Percentiles rank a stretch among this genome's conserved stretches.
Conservation (phyloP, 139 green algal genomes). For the Raphidocelis subcapitata region DNA sequence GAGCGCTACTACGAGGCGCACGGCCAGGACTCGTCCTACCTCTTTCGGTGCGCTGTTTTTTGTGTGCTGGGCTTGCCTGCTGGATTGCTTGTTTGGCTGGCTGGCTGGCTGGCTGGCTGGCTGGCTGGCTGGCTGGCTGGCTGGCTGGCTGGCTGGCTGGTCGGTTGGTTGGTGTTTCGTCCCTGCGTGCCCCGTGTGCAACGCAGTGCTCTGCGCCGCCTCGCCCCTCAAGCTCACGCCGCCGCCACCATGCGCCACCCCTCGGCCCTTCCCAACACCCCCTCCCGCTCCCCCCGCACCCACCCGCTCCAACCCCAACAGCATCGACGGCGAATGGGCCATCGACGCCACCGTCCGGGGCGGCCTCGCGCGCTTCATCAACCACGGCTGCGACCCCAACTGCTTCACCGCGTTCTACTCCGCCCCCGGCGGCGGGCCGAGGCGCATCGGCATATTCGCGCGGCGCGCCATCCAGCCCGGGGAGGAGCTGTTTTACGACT, state of each 20-base stretch:
- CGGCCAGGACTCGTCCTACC: slow-evolving; percentile 18
- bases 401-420: slow-evolving; percentile 74
- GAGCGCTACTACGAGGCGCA: slow-evolving; percentile 71
- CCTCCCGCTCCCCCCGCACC: no score
- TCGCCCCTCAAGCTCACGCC: no score
- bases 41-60: slow-evolving; percentile 10
- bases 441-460: slow-evolving; percentile 82
- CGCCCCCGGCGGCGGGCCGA: slow-evolving; percentile 40
- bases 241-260: no score
- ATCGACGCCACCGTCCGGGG: slow-evolving; percentile 72
- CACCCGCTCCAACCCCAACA: neutral
- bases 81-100: no score
- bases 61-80: neutral
- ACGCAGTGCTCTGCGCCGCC: no score
- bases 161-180: slow-evolving; percentile 58
- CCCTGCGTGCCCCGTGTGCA: slow-evolving; percentile 30
- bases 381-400: slow-evolving; percentile 92
- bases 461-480: slow-evolving; percentile 57
- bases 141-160: slow-evolving; percentile 80
- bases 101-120: neutral
- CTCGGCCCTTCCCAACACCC: no score
- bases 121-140: slow-evolving; percentile 13
- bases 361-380: slow-evolving; percentile 77
- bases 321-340: slow-evolving; percentile 27
- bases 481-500: slow-evolving; percentile 89